Percentiles rank a stretch among this genome's conserved stretches.
Conservation (phyloP, 495 filamentous ascomycete species). For the Ascobolus immersus region DNA sequence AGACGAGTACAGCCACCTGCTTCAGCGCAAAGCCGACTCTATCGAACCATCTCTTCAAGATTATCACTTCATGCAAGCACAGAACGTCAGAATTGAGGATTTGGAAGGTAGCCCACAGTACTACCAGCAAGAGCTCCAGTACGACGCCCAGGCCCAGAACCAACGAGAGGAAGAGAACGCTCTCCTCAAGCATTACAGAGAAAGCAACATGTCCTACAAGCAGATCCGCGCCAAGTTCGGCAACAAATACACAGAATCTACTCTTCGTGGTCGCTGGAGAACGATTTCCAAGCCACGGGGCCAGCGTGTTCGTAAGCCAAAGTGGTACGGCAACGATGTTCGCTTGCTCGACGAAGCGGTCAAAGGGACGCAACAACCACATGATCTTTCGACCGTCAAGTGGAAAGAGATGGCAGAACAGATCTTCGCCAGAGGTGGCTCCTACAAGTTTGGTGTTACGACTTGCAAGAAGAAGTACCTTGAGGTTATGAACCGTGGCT, state of each 20-base stretch:
- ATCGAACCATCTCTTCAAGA: no score
- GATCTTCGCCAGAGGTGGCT: constrained; percentile 43
- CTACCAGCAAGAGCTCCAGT: no score
- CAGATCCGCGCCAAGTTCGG: constrained; percentile 41
- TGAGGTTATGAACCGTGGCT: no score
- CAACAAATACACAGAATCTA: constrained; percentile 63
- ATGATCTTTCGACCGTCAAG: constrained; percentile 27
- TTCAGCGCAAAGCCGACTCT: no score
- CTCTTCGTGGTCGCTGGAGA: constrained; percentile 54
- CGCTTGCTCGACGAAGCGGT: constrained; percentile 18
- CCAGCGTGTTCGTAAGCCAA: constrained; percentile 48
- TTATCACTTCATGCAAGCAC: no score
- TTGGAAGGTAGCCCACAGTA: no score
- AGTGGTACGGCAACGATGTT: constrained; percentile 56
- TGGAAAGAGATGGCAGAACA: constrained; percentile 66
- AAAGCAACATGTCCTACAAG: constrained; percentile 48
- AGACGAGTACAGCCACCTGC: no score
- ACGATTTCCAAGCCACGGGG: constrained; percentile 54
- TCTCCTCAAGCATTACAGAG: constrained; percentile 37
- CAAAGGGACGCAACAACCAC: constrained; percentile 1
- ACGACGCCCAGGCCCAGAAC: no score
- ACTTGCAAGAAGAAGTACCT: constrained; percentile 80
- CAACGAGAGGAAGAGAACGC: constrained; percentile 30
- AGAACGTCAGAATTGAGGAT: no score
- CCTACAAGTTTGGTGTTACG: constrained; percentile 62